These are phyloP conservation scores for Aspergillus hancockii DNA, from an alignment of 495 filamentous ascomycete genomes.

Conservation along the genomic window DNA sequence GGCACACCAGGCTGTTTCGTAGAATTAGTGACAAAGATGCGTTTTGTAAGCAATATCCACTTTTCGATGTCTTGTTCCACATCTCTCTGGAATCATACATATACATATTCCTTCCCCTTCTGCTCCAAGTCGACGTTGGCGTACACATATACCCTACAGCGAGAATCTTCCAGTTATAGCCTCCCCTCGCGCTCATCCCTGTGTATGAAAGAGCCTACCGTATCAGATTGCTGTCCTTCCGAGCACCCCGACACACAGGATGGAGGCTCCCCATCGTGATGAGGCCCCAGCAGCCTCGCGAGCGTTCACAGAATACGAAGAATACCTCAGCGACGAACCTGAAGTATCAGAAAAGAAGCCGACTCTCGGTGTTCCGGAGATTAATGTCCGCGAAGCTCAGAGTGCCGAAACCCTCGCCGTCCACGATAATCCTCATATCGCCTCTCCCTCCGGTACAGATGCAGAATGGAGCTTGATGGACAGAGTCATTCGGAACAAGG, in stretches of 20 bases:
- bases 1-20: neutral
- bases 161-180: neutral
- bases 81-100: neutral
- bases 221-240: neutral
- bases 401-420: conserved; percentile 1
- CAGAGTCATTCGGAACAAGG: neutral
- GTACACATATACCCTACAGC: too few relatives aligned
- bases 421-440: neutral
- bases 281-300: neutral
- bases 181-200: neutral
- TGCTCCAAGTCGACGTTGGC: neutral
- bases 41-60: neutral
- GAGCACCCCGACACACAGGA: neutral
- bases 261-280: neutral
- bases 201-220: neutral
- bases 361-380: neutral
- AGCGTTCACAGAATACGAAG: neutral
- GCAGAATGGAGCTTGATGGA: neutral
- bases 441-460: neutral
- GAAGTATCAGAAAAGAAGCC: neutral
- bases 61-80: neutral
- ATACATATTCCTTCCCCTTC: neutral
- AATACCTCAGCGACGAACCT: neutral
- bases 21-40: neutral
- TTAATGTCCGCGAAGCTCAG: neutral